Conservation (phyloP, 2,329 filamentous ascomycete species). For the Aspergillus pseudonomiae region DNA sequence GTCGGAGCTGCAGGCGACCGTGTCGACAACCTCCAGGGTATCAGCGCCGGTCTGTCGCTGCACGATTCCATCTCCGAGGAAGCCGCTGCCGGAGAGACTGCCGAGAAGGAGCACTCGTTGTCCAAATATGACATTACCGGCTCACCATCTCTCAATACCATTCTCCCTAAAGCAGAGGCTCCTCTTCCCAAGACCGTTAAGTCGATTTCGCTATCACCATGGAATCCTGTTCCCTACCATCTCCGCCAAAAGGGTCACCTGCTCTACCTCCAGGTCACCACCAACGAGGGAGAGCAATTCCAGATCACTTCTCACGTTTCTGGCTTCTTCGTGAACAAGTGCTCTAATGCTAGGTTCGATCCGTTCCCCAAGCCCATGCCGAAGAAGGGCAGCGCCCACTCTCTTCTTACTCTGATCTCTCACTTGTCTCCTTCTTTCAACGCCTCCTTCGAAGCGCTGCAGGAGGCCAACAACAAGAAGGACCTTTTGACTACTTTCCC, state of each 20-base stretch:
- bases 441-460: constrained; percentile 72
- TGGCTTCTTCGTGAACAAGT: constrained; percentile 97
- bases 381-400: constrained; percentile 80
- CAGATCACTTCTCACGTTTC: constrained; percentile 93
- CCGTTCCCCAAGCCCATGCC: constrained; percentile 77
- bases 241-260: constrained; percentile 90
- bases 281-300: constrained; percentile 91
- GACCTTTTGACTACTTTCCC: constrained; percentile 93
- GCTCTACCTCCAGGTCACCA: constrained; percentile 85
- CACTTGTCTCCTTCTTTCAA: constrained; percentile 83
- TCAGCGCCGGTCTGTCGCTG: constrained; percentile 81
- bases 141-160: constrained; percentile 66
- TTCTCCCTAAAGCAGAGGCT: constrained; percentile 70
- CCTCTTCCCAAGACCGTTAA: constrained; percentile 88
- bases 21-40: constrained; percentile 82
- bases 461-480: constrained; percentile 80
- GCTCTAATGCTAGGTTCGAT: constrained; percentile 92
- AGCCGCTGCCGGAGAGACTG: constrained; percentile 46
- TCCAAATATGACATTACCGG: constrained; percentile 77
- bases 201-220: constrained; percentile 81
- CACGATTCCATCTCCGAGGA: constrained; percentile 72
- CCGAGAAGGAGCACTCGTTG: constrained; percentile 58
- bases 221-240: constrained; percentile 95
- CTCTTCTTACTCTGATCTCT: constrained; percentile 76
- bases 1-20: constrained; percentile 90